Evolutionary conservation across 768 basidiomycete genomes (phyloP), one percentile per base, ranked within the genome.

Genomic region (Hygrophoropsis aurantiaca): DNA sequence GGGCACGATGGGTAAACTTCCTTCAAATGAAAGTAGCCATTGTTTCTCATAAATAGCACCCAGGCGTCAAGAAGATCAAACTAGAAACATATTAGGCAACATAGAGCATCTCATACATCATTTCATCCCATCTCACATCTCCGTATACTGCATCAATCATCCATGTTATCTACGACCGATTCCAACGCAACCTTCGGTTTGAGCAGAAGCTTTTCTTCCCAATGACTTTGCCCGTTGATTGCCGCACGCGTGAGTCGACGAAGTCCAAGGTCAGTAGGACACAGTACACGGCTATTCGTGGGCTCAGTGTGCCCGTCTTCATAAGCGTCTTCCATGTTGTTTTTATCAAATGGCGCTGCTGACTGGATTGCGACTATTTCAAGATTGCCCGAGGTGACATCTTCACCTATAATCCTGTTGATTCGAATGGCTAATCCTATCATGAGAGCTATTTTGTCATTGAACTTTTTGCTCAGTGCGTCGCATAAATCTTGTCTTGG

Each of bases 371-470:
- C 55, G 40, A 65, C 44, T 13, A 66, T 61, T 40, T 68, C 65
- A 4, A 66, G 56, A 25, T 21, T 46, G 1, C 63, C 66, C 0
- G 60, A 68, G 1, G 62, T 68, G 15, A 58, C 54, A 11, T 66
- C 65, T 33, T 62, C 60, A 8, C 60, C 52, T 2, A 66, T 44
- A 23, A 66, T 61, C 53, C 64, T 64, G 46, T 81, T 81, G 47
- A 84, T 61, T 7, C 68, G 68, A 47, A 77, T 65, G 2, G 81
- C 77, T 5, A 70, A 58, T 18, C 70, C 67, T 27, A 76, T 70
- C 27, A 83, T 65, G 11, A 66, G 57, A 13, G 58, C 55, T 20
- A 83, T 64, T 11, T 71, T 70, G 0, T 69, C 71, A 1, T 65
- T 62, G 52, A 82, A 83, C 21, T 68, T 70, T 4, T 64, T 56